Conservation (phyloP, 1,284 basidiomycete species). For the Pulveroboletus sp. region DNA sequence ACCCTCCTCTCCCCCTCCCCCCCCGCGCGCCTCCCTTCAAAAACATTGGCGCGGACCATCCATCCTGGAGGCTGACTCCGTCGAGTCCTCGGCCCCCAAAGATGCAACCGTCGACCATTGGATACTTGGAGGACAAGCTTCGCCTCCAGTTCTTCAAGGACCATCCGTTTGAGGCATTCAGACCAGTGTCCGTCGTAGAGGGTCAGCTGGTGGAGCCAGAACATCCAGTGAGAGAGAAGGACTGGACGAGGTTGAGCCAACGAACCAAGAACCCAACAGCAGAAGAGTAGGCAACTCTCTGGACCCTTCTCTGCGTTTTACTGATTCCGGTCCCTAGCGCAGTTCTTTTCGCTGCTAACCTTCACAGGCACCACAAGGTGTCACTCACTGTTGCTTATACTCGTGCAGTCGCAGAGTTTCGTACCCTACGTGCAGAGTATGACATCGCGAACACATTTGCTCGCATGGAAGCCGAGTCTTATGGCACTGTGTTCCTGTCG, state of each 20-base stretch:
- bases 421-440: constrained; percentile 81
- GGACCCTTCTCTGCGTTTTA: not conserved
- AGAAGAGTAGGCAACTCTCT: constrained; percentile 78
- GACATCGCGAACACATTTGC: constrained; percentile 80
- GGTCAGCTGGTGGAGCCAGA: constrained; percentile 54
- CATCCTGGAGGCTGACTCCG: constrained; percentile 27
- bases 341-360: constrained; percentile 78
- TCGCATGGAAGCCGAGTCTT: constrained; percentile 75
- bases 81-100: constrained; percentile 46
- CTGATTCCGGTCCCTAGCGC: constrained; percentile 52
- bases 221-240: constrained; percentile 57
- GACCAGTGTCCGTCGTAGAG: constrained; percentile 81
- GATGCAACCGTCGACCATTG: constrained; percentile 62
- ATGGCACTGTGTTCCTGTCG: constrained; percentile 72
- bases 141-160: constrained; percentile 93
- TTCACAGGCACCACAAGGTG: constrained; percentile 66
- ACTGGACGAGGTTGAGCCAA: constrained; percentile 80
- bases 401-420: constrained; percentile 81
- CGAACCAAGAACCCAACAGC: constrained; percentile 80
- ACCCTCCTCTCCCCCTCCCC: constrained; percentile 86
- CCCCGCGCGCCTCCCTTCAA: constrained; percentile 65
- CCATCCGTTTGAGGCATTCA: constrained; percentile 94
- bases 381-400: constrained; percentile 83
- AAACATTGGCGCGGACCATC: constrained; percentile 45
- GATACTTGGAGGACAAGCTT: constrained; percentile 85